phyloP scores from a whole-genome alignment of 129 eudicot species.

The Flaveria bidentis region DNA sequence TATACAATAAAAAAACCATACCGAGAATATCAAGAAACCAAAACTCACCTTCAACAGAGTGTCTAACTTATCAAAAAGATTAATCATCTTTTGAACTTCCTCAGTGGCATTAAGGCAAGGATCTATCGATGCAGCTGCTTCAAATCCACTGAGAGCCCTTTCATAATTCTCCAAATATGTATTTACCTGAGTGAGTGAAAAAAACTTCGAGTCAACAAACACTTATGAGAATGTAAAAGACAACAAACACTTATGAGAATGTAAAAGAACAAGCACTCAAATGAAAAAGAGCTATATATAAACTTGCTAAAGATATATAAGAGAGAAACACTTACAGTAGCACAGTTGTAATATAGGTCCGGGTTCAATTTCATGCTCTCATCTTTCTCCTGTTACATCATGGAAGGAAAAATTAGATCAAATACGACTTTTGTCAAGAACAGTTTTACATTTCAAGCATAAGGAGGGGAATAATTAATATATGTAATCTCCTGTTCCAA shows the following conservation, averaged over 20 bases:
- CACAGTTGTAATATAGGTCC: constrained; percentile 83
- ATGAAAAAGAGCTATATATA: background rate
- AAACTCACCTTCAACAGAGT: constrained; percentile 54
- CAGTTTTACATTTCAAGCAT: constrained; percentile 1
- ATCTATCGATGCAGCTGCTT: constrained; percentile 87
- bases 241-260: constrained; percentile 8
- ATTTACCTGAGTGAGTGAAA: constrained; percentile 53
- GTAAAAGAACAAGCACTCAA: constrained; percentile 6
- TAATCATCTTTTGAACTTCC: constrained; percentile 76
- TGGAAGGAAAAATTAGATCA: constrained; percentile 19
- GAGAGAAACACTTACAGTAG: constrained; percentile 58
- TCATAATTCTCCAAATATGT: constrained; percentile 88
- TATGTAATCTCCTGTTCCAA: constrained; percentile 18
- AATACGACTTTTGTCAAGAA: constrained; percentile 14
- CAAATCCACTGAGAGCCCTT: constrained; percentile 96
- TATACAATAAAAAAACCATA: background rate
- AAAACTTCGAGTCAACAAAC: background rate
- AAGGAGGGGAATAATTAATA: background rate
- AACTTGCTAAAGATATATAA: background rate
- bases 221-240: constrained; percentile 1
- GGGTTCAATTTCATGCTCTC: constrained; percentile 85
- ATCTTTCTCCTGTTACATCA: constrained; percentile 82
- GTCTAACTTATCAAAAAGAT: constrained; percentile 83
- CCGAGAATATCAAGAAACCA: background rate
- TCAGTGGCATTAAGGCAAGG: constrained; percentile 80